Evolutionary conservation across 352 stramenopile species (phyloP), one percentile per base, ranked within the genome.

Genomic region (Phytophthora syringae): DNA sequence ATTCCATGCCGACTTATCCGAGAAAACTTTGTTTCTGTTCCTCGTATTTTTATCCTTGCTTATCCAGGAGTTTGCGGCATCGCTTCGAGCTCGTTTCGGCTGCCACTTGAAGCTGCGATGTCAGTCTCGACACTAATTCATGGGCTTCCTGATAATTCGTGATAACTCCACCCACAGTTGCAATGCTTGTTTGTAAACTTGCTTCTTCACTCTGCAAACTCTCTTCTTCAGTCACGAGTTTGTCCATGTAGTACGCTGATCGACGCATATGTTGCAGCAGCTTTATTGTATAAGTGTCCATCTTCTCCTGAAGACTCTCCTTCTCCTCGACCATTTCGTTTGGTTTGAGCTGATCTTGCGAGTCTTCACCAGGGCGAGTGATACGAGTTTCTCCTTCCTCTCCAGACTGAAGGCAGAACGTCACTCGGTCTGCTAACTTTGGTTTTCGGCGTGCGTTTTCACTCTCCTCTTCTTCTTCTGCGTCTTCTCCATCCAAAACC

Each of bases 171-270:
- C 58, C 42, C 30, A 86, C 57, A 20, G 63, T 75, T 24, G 27
- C 37, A 3, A 68, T 60, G 22, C 67, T 77, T 4, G 71, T 79
- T 10, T 56, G 60, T 27, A 87, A 27, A 64, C 81, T 84, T 25
- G 54, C 53, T 25, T 80, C 67, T 52, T 68, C 60, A 40, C 77
- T 89, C 18, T 80, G 67, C 9, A 86, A 32, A 60, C 60, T 87
- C 30, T 84, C 72, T 18, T 82, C 73, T 61, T 83, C 72, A n/a
- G 60, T 43, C 22, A 71, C 71, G 7, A 94, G 72, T 30, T 86
- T 92, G 48, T 92, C 81, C 24, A 83, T 67, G 39, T 92, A 92
- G 55, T 86, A 72, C 10, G 61, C 64, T 11, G 81, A 88, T 10
- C 82, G 73, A 20, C 69, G 66, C 28, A 94, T 40, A 62, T 94